Base-by-base conservation (phyloP, 2,329 filamentous ascomycete genomes). In the Cladosporium sp. region DNA sequence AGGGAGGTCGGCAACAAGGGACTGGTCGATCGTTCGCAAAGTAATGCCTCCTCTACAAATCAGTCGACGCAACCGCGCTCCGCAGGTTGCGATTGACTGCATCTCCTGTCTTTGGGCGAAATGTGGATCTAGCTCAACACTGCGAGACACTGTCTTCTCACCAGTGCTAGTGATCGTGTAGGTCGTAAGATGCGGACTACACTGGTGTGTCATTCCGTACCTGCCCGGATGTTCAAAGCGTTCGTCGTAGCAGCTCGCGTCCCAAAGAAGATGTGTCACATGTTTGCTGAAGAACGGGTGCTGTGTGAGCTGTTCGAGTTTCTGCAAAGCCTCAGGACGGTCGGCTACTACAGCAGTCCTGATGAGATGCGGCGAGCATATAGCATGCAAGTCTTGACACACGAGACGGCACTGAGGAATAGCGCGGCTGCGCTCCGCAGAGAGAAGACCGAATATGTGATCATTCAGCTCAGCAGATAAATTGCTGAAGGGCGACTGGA, bases 271-370 rank as follows among this genome's bases (percentile, higher is more conserved):
- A 2, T 30, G n/a, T 1, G 63, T 65, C 2, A 65, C 44, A 21
- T 65, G 63, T 30, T 55, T 38, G 32, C 41, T 38, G 54, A 59
- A 65, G n/a, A 41, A 65, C 4, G 63, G 62, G 32, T 64, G 51
- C 8, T n/a, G 28, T 18, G 34, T 14, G 2, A 65, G 21, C 18
- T 65, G 36, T 10, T 24, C n/a, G 3, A 21, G 14, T 28, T 65
- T 51, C 26, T 18, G 21, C 3, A 59, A 10, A 12, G 38, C 41
- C 4, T 38, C 15, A 11, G 36, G 41, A 4, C 62, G 52, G 6
- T 58, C 21, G n/a, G 54, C 62, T 1, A 65, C 30, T 18, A 65
- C 41, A 10, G 51, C 34, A 1, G 28, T 59, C 28, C 36, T 52
- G 38, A 65, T 59, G 0, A 59, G 41, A n/a, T 51, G 41, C 7